phyloP scores from a whole-genome alignment of 441 rosid genomes.

The Cnidoscolus chayamansa region DNA sequence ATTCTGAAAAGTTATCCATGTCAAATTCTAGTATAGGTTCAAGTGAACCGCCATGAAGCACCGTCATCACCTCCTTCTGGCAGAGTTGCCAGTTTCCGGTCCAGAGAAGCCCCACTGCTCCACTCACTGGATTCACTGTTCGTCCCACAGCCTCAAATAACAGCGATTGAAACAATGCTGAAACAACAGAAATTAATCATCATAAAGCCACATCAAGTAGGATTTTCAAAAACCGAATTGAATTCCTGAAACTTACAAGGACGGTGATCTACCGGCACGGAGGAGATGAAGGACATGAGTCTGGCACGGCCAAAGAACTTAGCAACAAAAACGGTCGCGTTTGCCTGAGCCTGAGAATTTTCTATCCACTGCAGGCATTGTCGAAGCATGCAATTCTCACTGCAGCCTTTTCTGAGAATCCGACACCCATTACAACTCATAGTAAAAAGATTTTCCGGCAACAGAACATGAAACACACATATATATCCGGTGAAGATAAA shows the following conservation, averaged over 20 bases:
- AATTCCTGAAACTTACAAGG: slow-evolving; percentile 31
- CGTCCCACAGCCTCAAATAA: slow-evolving; percentile 56
- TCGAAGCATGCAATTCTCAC: slow-evolving; percentile 38
- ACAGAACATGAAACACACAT: neutral
- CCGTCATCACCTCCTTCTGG: slow-evolving; percentile 41
- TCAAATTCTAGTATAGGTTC: slow-evolving; percentile 39
- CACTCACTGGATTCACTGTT: slow-evolving; percentile 44
- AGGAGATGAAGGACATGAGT: slow-evolving; percentile 45
- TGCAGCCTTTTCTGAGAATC: slow-evolving; percentile 52
- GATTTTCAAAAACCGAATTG: too few relatives aligned
- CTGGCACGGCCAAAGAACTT: slow-evolving; percentile 58
- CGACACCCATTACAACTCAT: slow-evolving; percentile 62
- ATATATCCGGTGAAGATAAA: neutral
- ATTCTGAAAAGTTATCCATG: slow-evolving; percentile 30
- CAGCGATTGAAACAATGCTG: slow-evolving; percentile 52
- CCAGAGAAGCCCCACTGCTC: slow-evolving; percentile 49
- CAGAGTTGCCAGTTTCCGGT: slow-evolving; percentile 49
- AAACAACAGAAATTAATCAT: neutral
- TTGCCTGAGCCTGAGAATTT: slow-evolving; percentile 43
- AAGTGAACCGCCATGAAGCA: slow-evolving; percentile 40
- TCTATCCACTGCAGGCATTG: slow-evolving; percentile 46
- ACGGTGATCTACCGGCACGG: slow-evolving; percentile 39
- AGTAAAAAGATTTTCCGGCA: slow-evolving; percentile 7
- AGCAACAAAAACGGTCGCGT: slow-evolving; percentile 54
- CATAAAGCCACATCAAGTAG: neutral